Percentiles rank a stretch among this genome's conserved stretches.
Evolutionary conservation across 176 grass and related monocot genomes (phyloP).

Genomic region (Luzula sylvatica): DNA sequence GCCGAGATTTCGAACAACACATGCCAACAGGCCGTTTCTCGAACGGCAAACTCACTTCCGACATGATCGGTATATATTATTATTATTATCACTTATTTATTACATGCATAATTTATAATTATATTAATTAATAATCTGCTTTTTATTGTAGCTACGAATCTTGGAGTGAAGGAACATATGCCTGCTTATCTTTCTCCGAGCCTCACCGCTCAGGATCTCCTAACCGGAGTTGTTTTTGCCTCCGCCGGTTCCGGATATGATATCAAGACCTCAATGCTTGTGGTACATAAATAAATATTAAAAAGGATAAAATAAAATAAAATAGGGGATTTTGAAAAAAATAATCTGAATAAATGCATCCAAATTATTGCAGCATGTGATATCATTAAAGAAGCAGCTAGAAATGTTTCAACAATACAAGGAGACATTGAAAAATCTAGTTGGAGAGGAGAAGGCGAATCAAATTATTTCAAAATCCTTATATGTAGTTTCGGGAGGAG

Average conservation of each 20-base stretch:
- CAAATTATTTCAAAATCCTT: constrained; percentile 24
- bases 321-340: too few species aligned
- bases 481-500: constrained; percentile 40
- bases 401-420: constrained; percentile 45
- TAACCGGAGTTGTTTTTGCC: constrained; percentile 49
- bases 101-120: not conserved
- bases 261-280: constrained; percentile 23
- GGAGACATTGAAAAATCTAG: constrained; percentile 19
- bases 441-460: constrained; percentile 1
- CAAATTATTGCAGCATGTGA: constrained; percentile 8
- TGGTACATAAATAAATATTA: constrained; percentile 15
- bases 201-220: constrained; percentile 29
- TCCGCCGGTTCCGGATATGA: constrained; percentile 41
- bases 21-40: constrained; percentile 45
- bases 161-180: constrained; percentile 44
- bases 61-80: constrained; percentile 29
- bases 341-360: too few species aligned
- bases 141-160: constrained; percentile 15
- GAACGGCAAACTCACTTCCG: constrained; percentile 39
- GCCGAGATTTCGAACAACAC: constrained; percentile 27
- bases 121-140: not conserved
- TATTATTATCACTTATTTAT: not conserved
- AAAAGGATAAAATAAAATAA: not conserved
- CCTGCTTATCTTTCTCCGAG: constrained; percentile 32
- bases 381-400: constrained; percentile 39